These are phyloP conservation scores for Baeospora myosura DNA, from an alignment of 1,284 basidiomycete genomes.

Conservation along the genomic window DNA sequence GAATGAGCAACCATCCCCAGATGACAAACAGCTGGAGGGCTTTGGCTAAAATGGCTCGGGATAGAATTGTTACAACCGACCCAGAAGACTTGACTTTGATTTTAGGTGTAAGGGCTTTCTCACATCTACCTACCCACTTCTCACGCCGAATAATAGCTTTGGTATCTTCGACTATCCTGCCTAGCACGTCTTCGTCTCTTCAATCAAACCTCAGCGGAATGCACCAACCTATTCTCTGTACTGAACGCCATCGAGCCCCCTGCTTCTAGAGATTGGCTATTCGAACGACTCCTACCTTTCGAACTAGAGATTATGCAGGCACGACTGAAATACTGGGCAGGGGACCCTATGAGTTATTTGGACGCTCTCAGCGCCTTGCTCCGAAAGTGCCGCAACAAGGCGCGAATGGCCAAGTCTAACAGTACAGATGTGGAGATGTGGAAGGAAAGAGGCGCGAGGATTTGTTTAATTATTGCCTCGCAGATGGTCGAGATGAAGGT, in stretches of 20 bases:
- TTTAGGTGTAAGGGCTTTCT: conserved; percentile 47
- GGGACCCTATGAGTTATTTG: conserved; percentile 67
- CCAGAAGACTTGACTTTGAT: conserved; percentile 59
- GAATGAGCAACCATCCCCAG: conserved; percentile 30
- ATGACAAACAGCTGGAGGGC: conserved; percentile 82
- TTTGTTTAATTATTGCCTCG: conserved; percentile 64
- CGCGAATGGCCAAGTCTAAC: conserved; percentile 34
- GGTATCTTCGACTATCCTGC: conserved; percentile 73
- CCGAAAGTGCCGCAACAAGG: conserved; percentile 62
- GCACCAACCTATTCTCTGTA: conserved; percentile 70
- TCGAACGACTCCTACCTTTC: conserved; percentile 63
- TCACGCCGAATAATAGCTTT: conserved; percentile 41
- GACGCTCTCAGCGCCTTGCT: conserved; percentile 76
- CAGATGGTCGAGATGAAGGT: conserved; percentile 74
- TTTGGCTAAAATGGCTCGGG: conserved; percentile 69
- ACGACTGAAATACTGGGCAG: conserved; percentile 65
- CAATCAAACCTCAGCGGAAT: conserved; percentile 75
- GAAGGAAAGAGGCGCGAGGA: conserved; percentile 66
- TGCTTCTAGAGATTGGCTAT: conserved; percentile 41
- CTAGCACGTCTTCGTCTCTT: conserved; percentile 73
- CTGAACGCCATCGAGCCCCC: conserved; percentile 51
- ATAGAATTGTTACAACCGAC: conserved; percentile 60
- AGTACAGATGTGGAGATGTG: conserved; percentile 56
- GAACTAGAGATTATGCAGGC: conserved; percentile 73
- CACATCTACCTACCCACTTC: not conserved